A percentile compares a stretch with the other conserved stretches of the same genome.
phyloP scores from a whole-genome alignment of 257 asterid species.

The Solanum appendiculatum region DNA sequence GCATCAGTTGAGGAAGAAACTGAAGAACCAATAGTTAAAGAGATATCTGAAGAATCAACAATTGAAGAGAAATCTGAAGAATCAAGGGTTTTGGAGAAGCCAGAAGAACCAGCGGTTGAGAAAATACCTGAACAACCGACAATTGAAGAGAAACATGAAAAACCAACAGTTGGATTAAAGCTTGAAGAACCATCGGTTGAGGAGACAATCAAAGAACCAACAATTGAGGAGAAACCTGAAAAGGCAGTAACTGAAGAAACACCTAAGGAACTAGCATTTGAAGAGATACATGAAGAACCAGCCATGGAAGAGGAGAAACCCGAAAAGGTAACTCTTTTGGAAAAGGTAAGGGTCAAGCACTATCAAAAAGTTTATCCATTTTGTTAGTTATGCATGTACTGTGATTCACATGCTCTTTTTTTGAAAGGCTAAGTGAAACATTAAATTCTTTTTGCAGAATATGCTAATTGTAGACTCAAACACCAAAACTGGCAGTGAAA shows the following conservation, averaged over 20 bases:
- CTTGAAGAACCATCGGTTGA: background rate
- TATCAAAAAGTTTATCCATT: background rate
- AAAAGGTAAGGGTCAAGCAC: background rate
- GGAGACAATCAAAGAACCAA: background rate
- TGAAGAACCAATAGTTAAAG: background rate
- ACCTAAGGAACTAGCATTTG: background rate
- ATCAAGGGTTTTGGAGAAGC: background rate
- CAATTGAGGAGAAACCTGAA: background rate
- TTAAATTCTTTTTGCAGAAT: background rate
- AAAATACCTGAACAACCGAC: background rate
- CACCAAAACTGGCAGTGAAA: background rate
- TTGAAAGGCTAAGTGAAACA: background rate
- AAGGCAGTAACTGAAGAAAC: background rate
- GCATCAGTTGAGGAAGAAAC: background rate
- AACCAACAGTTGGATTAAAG: background rate
- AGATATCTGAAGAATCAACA: background rate
- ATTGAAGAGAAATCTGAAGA: background rate
- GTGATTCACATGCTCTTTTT: background rate
- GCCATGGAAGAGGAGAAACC: background rate
- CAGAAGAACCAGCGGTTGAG: background rate
- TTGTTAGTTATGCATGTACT: background rate
- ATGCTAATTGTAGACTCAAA: background rate
- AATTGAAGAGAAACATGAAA: background rate
- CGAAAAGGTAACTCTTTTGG: background rate
- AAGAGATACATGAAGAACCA: background rate